Evolutionary conservation across 2,329 filamentous ascomycete species (phyloP).

Genomic region (Lanzia echinophila): DNA sequence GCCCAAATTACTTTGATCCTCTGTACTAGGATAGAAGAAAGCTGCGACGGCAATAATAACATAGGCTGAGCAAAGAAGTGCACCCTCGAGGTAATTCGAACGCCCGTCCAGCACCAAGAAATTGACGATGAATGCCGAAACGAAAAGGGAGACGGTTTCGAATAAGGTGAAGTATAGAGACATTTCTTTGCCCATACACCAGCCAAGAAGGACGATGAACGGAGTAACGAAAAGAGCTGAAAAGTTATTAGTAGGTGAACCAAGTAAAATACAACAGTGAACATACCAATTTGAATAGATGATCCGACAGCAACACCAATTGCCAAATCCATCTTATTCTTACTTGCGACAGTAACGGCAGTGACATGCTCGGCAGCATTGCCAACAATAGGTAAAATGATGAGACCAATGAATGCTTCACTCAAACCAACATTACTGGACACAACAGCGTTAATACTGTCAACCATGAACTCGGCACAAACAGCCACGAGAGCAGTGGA

Average conservation of each 20-base stretch:
- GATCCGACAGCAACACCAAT: conserved; percentile 66
- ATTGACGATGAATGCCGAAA: conserved; percentile 79
- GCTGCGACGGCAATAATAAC: conserved; percentile 61
- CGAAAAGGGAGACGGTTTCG: conserved; percentile 81
- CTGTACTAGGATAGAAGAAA: conserved; percentile 55
- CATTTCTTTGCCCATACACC: conserved; percentile 63
- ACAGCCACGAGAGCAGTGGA: conserved; percentile 60
- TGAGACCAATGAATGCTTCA: conserved; percentile 64
- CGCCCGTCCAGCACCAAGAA: conserved; percentile 80
- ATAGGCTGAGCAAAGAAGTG: conserved; percentile 59
- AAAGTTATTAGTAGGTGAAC: background rate
- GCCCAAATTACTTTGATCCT: conserved; percentile 38
- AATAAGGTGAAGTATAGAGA: conserved; percentile 81
- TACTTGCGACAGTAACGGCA: conserved; percentile 62
- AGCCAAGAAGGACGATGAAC: conserved; percentile 64
- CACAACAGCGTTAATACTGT: conserved; percentile 59
- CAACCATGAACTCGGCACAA: conserved; percentile 66
- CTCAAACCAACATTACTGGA: conserved; percentile 45
- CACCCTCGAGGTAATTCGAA: conserved; percentile 81
- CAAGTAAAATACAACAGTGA: background rate
- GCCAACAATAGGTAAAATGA: conserved; percentile 66
- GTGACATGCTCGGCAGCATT: conserved; percentile 70
- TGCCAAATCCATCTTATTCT: conserved; percentile 71
- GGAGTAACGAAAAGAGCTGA: conserved; percentile 60
- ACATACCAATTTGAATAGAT: conserved; percentile 58